phyloP scores from a whole-genome alignment of 306 rosid genomes.

The Castanopsis chinensis region DNA sequence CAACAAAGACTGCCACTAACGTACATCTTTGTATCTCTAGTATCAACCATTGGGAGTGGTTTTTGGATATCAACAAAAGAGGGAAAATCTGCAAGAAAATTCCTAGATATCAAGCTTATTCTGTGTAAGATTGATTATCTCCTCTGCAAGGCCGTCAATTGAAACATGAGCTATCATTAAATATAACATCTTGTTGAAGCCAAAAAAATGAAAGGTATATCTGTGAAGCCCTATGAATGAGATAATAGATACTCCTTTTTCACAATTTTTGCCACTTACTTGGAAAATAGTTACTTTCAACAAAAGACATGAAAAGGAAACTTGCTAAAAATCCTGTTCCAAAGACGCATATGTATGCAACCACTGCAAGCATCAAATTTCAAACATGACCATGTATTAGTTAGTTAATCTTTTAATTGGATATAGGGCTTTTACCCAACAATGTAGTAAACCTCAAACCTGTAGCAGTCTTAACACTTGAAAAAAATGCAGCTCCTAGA shows the following conservation, averaged over 20 bases:
- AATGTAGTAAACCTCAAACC: constrained; percentile 45
- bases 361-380: constrained; percentile 43
- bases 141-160: neutral
- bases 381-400: constrained; percentile 8
- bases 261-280: constrained; percentile 52
- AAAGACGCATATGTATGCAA: constrained; percentile 71
- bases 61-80: no score
- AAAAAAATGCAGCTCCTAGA: constrained; percentile 60
- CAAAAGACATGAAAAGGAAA: constrained; percentile 67
- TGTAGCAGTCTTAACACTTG: constrained; percentile 78
- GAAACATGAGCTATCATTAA: neutral
- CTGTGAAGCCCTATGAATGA: neutral
- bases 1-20: no score
- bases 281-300: constrained; percentile 66
- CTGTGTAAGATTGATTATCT: constrained; percentile 1
- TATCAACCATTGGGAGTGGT: no score
- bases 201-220: constrained; percentile 3
- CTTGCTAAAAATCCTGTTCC: constrained; percentile 83
- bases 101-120: neutral
- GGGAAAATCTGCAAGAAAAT: neutral
- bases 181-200: neutral
- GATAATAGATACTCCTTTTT: neutral
- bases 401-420: constrained; percentile 3
- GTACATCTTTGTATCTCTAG: no score
- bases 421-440: no score